Evolutionary conservation across 352 stramenopile genomes (phyloP).

Genomic region (Globisporangium perplexum): DNA sequence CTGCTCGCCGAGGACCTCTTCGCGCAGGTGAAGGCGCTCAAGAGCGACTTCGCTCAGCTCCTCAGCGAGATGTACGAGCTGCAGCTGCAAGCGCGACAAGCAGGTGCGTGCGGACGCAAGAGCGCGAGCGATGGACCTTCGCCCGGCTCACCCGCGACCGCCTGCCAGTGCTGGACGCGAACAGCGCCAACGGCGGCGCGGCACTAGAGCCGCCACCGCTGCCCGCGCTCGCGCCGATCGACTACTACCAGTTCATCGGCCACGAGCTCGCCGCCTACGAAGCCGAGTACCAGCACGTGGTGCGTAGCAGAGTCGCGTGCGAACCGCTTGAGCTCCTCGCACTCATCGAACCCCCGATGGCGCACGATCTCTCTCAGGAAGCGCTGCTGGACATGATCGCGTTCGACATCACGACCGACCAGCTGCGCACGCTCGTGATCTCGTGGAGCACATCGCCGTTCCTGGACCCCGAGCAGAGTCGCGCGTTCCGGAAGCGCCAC

Average conservation of each 20-base stretch:
- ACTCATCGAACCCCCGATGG: too few species aligned
- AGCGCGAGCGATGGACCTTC: neutral
- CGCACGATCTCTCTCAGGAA: slow-evolving; percentile 26
- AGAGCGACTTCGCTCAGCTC: slow-evolving; percentile 38
- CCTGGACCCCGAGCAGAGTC: slow-evolving; percentile 41
- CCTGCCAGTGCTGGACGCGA: slow-evolving; percentile 8
- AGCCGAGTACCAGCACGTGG: slow-evolving; percentile 77
- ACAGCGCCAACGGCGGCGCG: neutral
- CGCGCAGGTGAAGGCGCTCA: slow-evolving; percentile 46
- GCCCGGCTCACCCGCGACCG: neutral
- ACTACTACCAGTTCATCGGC: slow-evolving; percentile 72
- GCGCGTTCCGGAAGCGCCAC: slow-evolving; percentile 37
- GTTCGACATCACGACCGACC: slow-evolving; percentile 63
- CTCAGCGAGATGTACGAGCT: slow-evolving; percentile 57
- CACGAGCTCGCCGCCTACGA: slow-evolving; percentile 67
- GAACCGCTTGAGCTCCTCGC: neutral
- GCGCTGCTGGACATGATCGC: slow-evolving; percentile 52
- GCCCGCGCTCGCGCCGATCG: slow-evolving; percentile 29
- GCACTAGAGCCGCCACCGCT: slow-evolving; percentile 2
- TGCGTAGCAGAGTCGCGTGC: slow-evolving; percentile 21
- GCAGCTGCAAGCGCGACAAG: slow-evolving; percentile 26
- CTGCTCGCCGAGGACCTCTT: slow-evolving; percentile 66
- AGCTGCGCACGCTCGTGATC: slow-evolving; percentile 72
- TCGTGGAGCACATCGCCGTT: slow-evolving; percentile 82
- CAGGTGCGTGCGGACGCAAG: slow-evolving; percentile 17